Percentiles rank a stretch among this genome's conserved stretches.
Conservation (phyloP, 2,329 filamentous ascomycete species). For the Colletotrichum sp. region DNA sequence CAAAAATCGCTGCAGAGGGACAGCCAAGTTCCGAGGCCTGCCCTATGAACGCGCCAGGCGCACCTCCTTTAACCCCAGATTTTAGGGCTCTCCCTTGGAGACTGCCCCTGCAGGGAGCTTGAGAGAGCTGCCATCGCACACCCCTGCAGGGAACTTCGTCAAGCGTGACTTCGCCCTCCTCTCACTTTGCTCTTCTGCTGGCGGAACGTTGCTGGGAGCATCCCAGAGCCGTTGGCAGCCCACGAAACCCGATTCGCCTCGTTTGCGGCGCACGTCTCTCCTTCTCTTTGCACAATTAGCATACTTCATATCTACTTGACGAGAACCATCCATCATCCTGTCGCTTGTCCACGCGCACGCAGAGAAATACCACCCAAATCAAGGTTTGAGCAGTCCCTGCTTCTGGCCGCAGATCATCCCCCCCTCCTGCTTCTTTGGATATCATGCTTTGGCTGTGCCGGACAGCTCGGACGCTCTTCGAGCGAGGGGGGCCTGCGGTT, state of each 20-base stretch:
- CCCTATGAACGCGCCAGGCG: neutral
- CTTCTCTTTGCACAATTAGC: neutral
- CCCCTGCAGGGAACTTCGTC: neutral
- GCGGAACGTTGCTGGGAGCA: neutral
- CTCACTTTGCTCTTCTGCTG: neutral
- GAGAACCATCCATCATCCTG: neutral
- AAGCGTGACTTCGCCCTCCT: neutral
- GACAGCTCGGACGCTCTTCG: neutral
- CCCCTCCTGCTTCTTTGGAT: neutral
- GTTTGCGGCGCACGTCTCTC: neutral
- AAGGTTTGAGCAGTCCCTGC: slow-evolving; percentile 1
- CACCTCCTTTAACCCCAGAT: neutral
- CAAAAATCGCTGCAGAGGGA: neutral
- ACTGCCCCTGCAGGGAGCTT: neutral
- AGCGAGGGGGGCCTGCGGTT: neutral
- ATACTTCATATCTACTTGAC: neutral
- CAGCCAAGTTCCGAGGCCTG: neutral
- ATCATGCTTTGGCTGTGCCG: neutral
- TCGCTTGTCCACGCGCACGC: neutral
- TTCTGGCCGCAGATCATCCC: slow-evolving; percentile 1
- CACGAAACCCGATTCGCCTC: neutral
- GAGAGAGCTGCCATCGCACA: neutral
- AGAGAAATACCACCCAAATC: neutral
- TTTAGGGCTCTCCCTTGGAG: neutral
- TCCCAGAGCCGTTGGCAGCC: neutral